These are phyloP conservation scores for Trebouxia sp. DNA, from an alignment of 139 green algal genomes.

Conservation along the genomic window DNA sequence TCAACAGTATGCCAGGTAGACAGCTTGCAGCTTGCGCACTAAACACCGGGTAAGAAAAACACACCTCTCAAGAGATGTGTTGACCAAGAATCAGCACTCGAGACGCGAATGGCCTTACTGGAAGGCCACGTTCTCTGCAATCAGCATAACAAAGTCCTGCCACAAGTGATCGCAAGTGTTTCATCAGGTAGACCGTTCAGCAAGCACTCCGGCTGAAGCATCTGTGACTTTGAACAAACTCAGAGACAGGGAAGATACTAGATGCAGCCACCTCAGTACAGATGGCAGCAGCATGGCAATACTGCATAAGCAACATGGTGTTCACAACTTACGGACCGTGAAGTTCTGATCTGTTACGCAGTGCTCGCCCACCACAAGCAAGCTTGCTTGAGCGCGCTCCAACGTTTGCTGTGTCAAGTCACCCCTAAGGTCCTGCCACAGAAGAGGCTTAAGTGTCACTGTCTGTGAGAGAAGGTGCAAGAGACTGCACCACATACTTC, in stretches of 20 bases:
- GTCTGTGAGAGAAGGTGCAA: background rate
- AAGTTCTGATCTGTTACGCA: constrained; percentile 12
- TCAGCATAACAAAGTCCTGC: constrained; percentile 24
- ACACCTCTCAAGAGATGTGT: constrained; percentile 16
- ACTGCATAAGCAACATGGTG: background rate
- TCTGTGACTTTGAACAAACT: background rate
- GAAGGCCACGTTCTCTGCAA: constrained; percentile 6
- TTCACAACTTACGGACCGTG: background rate
- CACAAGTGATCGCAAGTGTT: background rate
- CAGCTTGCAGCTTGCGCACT: constrained; percentile 16
- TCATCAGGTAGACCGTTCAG: constrained; percentile 23
- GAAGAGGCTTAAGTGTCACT: background rate
- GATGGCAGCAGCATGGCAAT: constrained; percentile 9
- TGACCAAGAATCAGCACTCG: constrained; percentile 16
- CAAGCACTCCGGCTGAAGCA: background rate
- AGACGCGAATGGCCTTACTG: constrained; percentile 9
- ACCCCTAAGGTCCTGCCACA: constrained; percentile 1
- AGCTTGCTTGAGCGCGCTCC: constrained; percentile 9
- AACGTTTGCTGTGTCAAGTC: background rate
- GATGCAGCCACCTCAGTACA: constrained; percentile 16
- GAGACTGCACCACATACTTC: background rate
- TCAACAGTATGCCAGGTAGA: constrained; percentile 6
- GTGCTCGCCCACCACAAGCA: constrained; percentile 1
- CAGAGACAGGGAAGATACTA: constrained; percentile 21
- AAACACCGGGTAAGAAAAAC: constrained; percentile 16